Conservation (phyloP, 2,329 filamentous ascomycete genomes). For the Pseudogymnoascus sp. region DNA sequence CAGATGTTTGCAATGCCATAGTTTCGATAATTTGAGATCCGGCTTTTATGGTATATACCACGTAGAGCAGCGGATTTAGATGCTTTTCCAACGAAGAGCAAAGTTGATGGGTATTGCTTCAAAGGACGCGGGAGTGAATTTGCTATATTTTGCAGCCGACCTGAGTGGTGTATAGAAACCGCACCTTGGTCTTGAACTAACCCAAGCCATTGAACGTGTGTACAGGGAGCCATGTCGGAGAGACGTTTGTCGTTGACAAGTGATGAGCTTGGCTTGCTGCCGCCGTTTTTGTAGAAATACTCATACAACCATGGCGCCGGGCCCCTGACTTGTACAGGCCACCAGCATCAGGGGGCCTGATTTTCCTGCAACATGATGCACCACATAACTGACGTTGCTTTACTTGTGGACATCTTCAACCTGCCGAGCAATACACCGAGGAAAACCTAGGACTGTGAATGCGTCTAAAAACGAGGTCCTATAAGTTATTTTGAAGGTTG, state of each 20-base stretch:
- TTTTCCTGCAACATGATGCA: background rate
- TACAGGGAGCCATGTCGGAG: background rate
- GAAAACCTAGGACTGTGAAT: too few species aligned
- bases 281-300: background rate
- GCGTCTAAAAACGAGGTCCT: too few species aligned
- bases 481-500: too few species aligned
- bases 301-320: background rate
- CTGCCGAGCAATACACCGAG: too few species aligned
- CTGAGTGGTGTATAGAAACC: constrained; percentile 12
- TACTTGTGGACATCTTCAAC: too few species aligned
- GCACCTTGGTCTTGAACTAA: background rate
- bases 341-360: background rate
- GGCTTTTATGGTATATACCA: constrained; percentile 15
- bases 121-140: constrained; percentile 14
- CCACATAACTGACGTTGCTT: background rate
- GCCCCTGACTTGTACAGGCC: background rate
- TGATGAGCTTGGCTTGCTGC: background rate
- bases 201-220: background rate
- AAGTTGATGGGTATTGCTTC: constrained; percentile 16
- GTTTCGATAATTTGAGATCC: constrained; percentile 16
- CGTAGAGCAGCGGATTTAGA: constrained; percentile 14
- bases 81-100: constrained; percentile 17
- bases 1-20: constrained; percentile 18
- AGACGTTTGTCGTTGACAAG: background rate
- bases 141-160: constrained; percentile 16